These are phyloP conservation scores for Lactarius vividus DNA, from an alignment of 768 basidiomycete species.

Conservation along the genomic window DNA sequence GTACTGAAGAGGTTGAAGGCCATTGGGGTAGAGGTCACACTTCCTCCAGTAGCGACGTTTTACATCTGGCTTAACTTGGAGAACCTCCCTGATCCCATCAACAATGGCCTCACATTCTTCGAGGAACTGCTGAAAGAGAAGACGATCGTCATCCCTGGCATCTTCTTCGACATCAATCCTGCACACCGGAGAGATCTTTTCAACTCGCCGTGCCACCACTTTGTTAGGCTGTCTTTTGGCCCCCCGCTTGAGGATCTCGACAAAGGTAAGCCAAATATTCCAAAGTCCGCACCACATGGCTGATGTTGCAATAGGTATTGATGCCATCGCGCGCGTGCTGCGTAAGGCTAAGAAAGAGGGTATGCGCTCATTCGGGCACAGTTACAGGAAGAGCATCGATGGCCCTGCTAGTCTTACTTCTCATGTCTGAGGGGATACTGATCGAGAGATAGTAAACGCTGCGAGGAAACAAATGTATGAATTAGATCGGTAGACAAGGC, in stretches of 20 bases:
- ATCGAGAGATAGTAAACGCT: background rate
- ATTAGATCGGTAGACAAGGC: background rate
- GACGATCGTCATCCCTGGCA: constrained; percentile 88
- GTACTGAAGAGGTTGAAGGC: constrained; percentile 77
- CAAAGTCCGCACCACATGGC: background rate
- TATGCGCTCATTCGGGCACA: constrained; percentile 62
- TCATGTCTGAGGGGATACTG: background rate
- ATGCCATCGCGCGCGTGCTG: constrained; percentile 81
- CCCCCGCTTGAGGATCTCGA: constrained; percentile 79
- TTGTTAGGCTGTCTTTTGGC: constrained; percentile 83
- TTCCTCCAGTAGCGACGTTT: constrained; percentile 82
- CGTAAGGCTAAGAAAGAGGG: constrained; percentile 64
- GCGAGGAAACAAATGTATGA: background rate
- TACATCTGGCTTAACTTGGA: constrained; percentile 93
- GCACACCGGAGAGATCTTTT: constrained; percentile 85
- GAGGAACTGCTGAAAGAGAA: constrained; percentile 89
- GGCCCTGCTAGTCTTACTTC: constrained; percentile 3
- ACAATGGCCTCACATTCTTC: constrained; percentile 94
- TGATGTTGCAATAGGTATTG: constrained; percentile 53
- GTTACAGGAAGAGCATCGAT: constrained; percentile 60
- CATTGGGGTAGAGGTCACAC: constrained; percentile 72
- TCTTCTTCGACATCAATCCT: constrained; percentile 84
- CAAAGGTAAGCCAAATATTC: constrained; percentile 46
- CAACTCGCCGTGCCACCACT: constrained; percentile 87
- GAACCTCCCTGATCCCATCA: constrained; percentile 73